Percentiles rank a stretch among this genome's conserved stretches.
These are phyloP conservation scores for Craspedostauros australis DNA, from an alignment of 108 stramenopile genomes.

Conservation along the genomic window DNA sequence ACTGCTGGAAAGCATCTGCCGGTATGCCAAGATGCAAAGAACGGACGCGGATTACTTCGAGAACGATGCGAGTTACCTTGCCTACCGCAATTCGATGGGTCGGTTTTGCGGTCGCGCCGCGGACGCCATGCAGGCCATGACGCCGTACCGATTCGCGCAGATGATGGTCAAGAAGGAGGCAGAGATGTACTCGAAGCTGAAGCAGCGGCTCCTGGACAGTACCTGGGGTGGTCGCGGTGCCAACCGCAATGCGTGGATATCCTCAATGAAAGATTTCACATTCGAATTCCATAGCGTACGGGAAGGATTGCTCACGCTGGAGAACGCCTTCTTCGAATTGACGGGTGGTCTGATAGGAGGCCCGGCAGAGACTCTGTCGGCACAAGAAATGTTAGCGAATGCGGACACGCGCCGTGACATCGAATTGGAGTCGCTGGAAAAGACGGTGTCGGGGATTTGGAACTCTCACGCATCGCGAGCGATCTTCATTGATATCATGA, in stretches of 20 bases:
- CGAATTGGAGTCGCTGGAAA: conserved; percentile 77
- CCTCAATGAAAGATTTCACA: conserved; percentile 71
- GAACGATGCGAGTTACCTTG: conserved; percentile 61
- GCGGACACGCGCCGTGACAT: conserved; percentile 58
- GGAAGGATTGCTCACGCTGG: conserved; percentile 71
- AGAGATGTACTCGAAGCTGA: conserved; percentile 70
- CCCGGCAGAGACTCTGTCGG: conserved; percentile 14
- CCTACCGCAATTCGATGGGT: conserved; percentile 67
- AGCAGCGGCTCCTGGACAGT: conserved; percentile 61
- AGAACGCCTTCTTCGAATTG: conserved; percentile 70
- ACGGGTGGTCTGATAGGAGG: conserved; percentile 43
- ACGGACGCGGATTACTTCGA: conserved; percentile 59
- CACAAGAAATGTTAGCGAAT: conserved; percentile 51
- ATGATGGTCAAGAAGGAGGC: conserved; percentile 74
- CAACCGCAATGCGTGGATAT: conserved; percentile 66
- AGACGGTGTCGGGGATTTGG: conserved; percentile 62
- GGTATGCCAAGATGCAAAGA: conserved; percentile 47
- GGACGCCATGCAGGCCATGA: conserved; percentile 63
- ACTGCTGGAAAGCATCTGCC: conserved; percentile 51
- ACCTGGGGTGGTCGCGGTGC: conserved; percentile 85
- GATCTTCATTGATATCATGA: conserved; percentile 72
- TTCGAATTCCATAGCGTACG: conserved; percentile 57
- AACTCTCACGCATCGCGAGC: conserved; percentile 55
- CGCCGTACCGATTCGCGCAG: conserved; percentile 59
- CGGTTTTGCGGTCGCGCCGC: conserved; percentile 68